Percentiles rank a stretch among this genome's conserved stretches.
These are phyloP conservation scores for Phaeoacremonium minimum DNA, from an alignment of 2,329 filamentous ascomycete genomes.

Conservation along the genomic window DNA sequence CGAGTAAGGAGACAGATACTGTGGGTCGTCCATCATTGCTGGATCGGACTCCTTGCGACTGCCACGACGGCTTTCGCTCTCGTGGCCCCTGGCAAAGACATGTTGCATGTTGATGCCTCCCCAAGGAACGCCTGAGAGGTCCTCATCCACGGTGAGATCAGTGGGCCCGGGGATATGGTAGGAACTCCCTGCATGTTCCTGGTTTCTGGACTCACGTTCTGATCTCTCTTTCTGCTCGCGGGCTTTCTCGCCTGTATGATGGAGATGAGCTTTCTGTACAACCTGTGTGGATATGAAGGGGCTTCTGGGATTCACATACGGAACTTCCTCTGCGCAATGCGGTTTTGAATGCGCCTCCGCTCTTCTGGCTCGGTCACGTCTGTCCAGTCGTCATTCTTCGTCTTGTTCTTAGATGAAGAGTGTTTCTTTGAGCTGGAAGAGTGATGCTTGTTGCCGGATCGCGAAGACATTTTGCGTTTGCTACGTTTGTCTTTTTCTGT, in stretches of 20 bases:
- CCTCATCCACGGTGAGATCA: slow-evolving; percentile 40
- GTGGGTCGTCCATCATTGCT: slow-evolving; percentile 24
- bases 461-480: slow-evolving; percentile 29
- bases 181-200: slow-evolving; percentile 56
- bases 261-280: background rate
- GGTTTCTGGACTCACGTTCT: slow-evolving; percentile 60
- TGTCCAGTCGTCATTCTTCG: slow-evolving; percentile 60
- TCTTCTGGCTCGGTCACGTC: slow-evolving; percentile 67
- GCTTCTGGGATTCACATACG: slow-evolving; percentile 42
- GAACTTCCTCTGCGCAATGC: slow-evolving; percentile 72
- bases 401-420: slow-evolving; percentile 22
- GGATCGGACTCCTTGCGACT: slow-evolving; percentile 30
- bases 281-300: background rate
- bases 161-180: slow-evolving; percentile 58
- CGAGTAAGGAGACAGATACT: slow-evolving; percentile 20
- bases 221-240: slow-evolving; percentile 63
- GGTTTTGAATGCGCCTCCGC: slow-evolving; percentile 71
- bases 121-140: slow-evolving; percentile 67
- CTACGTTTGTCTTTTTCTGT: slow-evolving; percentile 14
- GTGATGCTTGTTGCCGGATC: slow-evolving; percentile 18
- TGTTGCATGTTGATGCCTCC: slow-evolving; percentile 61
- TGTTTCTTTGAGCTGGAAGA: slow-evolving; percentile 30
- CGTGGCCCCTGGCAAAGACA: slow-evolving; percentile 44
- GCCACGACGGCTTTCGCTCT: slow-evolving; percentile 36
- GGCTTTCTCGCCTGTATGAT: slow-evolving; percentile 59